Evolutionary conservation across 2,329 filamentous ascomycete genomes (phyloP).

Genomic region (Periconia sp.): DNA sequence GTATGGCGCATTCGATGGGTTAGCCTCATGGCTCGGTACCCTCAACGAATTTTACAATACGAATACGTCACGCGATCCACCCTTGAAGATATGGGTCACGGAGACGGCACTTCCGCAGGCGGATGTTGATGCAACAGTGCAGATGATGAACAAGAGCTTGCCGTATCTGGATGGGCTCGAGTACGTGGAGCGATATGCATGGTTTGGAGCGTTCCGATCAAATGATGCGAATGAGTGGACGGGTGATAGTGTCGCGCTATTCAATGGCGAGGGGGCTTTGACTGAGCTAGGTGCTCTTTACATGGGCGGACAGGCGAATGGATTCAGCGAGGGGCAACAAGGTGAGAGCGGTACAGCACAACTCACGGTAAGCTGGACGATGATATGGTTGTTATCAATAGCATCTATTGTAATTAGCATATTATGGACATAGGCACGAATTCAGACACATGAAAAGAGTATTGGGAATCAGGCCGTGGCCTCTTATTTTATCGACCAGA

Average conservation of each 20-base stretch:
- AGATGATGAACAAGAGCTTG: conserved; percentile 72
- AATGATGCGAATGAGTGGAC: conserved; percentile 45
- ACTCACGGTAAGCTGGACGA: conserved; percentile 2
- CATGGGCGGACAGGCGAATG: conserved; percentile 29
- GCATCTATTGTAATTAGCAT: conserved; percentile 5
- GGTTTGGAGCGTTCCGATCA: conserved; percentile 43
- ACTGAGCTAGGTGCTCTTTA: conserved; percentile 42
- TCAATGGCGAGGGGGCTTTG: conserved; percentile 37
- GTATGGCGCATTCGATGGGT: conserved; percentile 70
- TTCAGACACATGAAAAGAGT: conserved; percentile 1
- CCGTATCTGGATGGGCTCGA: conserved; percentile 71
- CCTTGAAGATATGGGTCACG: conserved; percentile 72
- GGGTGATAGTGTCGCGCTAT: conserved; percentile 41
- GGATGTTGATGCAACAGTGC: conserved; percentile 63
- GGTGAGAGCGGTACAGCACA: conserved; percentile 28
- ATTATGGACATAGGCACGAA: conserved; percentile 7
- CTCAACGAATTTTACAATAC: conserved; percentile 57
- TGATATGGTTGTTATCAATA: conserved; percentile 8
- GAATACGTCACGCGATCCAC: conserved; percentile 55
- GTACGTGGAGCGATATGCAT: conserved; percentile 48
- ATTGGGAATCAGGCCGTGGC: conserved; percentile 40
- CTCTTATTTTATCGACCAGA: conserved; percentile 45
- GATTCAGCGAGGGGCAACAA: conserved; percentile 38
- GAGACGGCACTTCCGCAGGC: conserved; percentile 71
- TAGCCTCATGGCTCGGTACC: conserved; percentile 70